Evolutionary conservation across 345 rosid genomes (phyloP).

Genomic region (Raphanus sativus): DNA sequence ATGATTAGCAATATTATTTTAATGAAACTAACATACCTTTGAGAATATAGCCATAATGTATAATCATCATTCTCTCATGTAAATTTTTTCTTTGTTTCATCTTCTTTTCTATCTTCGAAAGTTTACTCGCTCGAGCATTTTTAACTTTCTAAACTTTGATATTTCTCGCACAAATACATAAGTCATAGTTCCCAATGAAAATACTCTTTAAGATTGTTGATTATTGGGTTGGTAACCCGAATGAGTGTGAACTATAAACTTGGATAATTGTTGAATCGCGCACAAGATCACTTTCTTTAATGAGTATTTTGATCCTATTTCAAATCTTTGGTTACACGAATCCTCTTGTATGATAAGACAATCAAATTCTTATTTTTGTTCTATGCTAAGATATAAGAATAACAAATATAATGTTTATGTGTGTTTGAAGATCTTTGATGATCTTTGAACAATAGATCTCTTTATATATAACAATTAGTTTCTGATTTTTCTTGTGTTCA

Average conservation of each 20-base stretch:
- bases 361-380: background rate
- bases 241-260: background rate
- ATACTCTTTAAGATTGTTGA: background rate
- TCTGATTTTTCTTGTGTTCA: too few species aligned
- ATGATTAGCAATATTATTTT: background rate
- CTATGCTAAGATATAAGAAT: too few species aligned
- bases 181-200: background rate
- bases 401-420: too few species aligned
- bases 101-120: too few species aligned
- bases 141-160: too few species aligned
- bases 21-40: background rate
- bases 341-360: background rate
- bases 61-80: background rate
- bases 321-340: background rate
- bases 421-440: too few species aligned
- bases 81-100: background rate
- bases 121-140: background rate
- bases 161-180: background rate
- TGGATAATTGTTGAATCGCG: background rate
- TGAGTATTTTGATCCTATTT: too few species aligned
- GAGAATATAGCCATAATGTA: background rate
- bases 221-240: background rate
- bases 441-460: too few species aligned
- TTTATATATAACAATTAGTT: too few species aligned
- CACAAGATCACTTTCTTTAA: background rate